These are phyloP conservation scores for Starmerella cellae DNA, from an alignment of 805 yeast species.

Conservation along the genomic window DNA sequence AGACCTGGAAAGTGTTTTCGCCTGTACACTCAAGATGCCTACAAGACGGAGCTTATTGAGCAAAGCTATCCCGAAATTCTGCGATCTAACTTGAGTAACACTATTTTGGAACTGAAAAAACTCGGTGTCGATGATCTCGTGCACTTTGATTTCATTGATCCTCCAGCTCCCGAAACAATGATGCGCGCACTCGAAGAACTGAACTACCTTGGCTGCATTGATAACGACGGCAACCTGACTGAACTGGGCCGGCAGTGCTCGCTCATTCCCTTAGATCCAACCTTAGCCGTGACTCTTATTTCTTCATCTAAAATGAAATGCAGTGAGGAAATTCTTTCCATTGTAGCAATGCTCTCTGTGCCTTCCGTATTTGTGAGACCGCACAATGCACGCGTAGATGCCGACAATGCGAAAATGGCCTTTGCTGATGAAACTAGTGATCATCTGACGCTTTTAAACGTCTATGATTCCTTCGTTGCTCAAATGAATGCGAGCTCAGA, in stretches of 20 bases:
- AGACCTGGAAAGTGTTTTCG: conserved; percentile 97
- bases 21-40: conserved; percentile 91
- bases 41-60: conserved; percentile 81
- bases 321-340: conserved; percentile 75
- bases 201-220: conserved; percentile 76
- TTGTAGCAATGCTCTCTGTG: conserved; percentile 81
- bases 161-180: conserved; percentile 99
- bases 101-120: conserved; percentile 85
- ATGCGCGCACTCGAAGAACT: conserved; percentile 96
- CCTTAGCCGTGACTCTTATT: conserved; percentile 83
- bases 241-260: conserved; percentile 82
- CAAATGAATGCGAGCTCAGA: not conserved
- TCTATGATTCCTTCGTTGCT: conserved; percentile 60
- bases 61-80: conserved; percentile 94
- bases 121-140: conserved; percentile 91
- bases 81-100: conserved; percentile 77
- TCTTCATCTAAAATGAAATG: conserved; percentile 76
- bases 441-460: conserved; percentile 80
- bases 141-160: conserved; percentile 97
- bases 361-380: conserved; percentile 95
- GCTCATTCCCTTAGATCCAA: conserved; percentile 89
- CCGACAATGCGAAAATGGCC: conserved; percentile 75
- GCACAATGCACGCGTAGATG: conserved; percentile 68
- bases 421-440: conserved; percentile 95
- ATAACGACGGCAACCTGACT: conserved; percentile 84